Evolutionary conservation across 2,329 filamentous ascomycete species (phyloP), one percentile per base, ranked within the genome.

Genomic region (Myriosclerotinia duriaeana): DNA sequence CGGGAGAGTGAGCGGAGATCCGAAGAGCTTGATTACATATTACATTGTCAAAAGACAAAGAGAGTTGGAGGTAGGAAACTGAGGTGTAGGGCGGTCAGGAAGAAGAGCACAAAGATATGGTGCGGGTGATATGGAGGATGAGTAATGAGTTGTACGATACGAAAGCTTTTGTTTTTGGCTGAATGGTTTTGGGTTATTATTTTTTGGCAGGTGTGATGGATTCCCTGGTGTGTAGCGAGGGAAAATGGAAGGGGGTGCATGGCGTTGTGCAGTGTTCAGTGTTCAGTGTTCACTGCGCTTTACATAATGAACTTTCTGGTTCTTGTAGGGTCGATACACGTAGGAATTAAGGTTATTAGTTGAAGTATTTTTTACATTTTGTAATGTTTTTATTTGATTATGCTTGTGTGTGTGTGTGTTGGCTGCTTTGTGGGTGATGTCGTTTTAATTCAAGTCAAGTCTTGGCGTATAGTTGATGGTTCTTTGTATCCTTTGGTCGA

Each of bases 21-120:
- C 89, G 30, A 86, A 92, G 80, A 92, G 88, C 71, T 77, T 93
- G 68, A 87, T 93, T 72, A 93, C 89, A 12, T 93, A 93, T 76
- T 93, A 93, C 77, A 89, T 93, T 73, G 90, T 90, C 52, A 89
- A 89, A 81, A 82, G 83, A 75, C 86, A 89, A 77, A 80, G 86
- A 63, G 87, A 89, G 77, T 26, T 69, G n/a, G 72, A 71, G 68
- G 64, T 63, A 54, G 26, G 20, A 17, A 56, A 22, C 20, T 64
- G 14, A 54, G 11, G 26, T 12, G 12, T 15, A 22, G 15, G 22
- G 52, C 9, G 26, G 15, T 15, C n/a, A 38, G 20, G 38, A 22
- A 22, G 30, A 26, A 17, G 38, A 26, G 36, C 26, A 12, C 14
- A 36, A 38, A 17, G 66, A 53, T 66, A 46, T 30, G 52, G 22